These are phyloP conservation scores for Saksenaea oblongispora DNA, from an alignment of 371 early-diverging fungal species.

Conservation along the genomic window DNA sequence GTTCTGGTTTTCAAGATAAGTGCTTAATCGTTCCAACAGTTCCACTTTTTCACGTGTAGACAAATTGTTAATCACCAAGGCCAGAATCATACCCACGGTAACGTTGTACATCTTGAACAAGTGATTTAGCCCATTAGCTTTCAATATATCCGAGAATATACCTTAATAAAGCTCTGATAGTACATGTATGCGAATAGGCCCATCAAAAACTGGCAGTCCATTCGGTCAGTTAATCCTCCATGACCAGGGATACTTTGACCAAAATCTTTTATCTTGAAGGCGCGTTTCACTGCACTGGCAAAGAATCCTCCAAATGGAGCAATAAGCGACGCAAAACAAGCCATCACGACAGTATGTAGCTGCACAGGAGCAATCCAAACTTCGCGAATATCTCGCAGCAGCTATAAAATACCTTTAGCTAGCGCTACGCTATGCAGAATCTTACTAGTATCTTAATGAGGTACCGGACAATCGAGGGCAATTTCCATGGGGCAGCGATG, in stretches of 20 bases:
- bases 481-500: conserved; percentile 39
- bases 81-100: conserved; percentile 60
- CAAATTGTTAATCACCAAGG: conserved; percentile 52
- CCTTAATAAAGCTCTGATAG: conserved; percentile 85
- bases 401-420: conserved; percentile 18
- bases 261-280: conserved; percentile 99
- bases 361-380: conserved; percentile 83
- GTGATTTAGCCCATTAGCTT: neutral
- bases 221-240: conserved; percentile 98
- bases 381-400: conserved; percentile 29
- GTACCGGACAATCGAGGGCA: conserved; percentile 28
- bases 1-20: conserved; percentile 62
- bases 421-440: conserved; percentile 4
- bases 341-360: conserved; percentile 87
- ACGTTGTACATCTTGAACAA: conserved; percentile 43
- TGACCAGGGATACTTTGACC: conserved; percentile 98
- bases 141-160: conserved; percentile 10
- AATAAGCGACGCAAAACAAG: conserved; percentile 94
- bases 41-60: conserved; percentile 58
- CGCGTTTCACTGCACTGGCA: conserved; percentile 98
- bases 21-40: conserved; percentile 55
- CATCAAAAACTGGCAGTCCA: conserved; percentile 99
- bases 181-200: conserved; percentile 94
- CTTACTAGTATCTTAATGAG: conserved; percentile 34
- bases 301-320: conserved; percentile 99